Conservation (phyloP, 2,329 filamentous ascomycete genomes). For the Claviceps cyperi region DNA sequence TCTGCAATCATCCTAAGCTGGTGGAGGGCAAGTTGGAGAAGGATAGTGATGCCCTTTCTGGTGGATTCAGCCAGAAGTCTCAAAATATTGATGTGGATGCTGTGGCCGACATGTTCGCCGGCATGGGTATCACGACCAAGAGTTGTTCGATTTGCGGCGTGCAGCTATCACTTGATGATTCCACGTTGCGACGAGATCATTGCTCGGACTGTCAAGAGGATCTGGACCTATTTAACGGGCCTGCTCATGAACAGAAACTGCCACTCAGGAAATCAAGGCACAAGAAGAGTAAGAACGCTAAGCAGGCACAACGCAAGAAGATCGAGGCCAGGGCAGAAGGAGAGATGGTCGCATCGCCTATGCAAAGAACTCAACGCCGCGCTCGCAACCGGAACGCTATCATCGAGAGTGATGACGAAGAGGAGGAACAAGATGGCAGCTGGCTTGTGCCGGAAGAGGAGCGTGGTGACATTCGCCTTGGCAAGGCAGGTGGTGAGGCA, state of each 20-base stretch:
- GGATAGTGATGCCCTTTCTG: constrained; percentile 72
- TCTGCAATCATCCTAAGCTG: constrained; percentile 86
- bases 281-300: constrained; percentile 12
- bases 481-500: constrained; percentile 68
- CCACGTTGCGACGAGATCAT: constrained; percentile 25
- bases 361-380: constrained; percentile 14
- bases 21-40: constrained; percentile 74
- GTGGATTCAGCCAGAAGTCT: constrained; percentile 39
- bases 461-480: constrained; percentile 44
- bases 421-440: constrained; percentile 58
- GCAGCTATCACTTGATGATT: constrained; percentile 40
- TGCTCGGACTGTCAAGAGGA: constrained; percentile 67
- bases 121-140: constrained; percentile 62
- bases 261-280: constrained; percentile 23
- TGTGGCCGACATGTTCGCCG: constrained; percentile 74
- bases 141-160: constrained; percentile 74
- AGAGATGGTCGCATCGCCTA: constrained; percentile 10
- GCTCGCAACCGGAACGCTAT: constrained; percentile 41
- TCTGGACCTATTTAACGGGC: constrained; percentile 45
- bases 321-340: constrained; percentile 6
- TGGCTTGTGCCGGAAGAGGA: constrained; percentile 67
- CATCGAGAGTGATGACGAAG: constrained; percentile 53
- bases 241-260: constrained; percentile 25
- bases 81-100: constrained; percentile 58
- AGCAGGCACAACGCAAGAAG: constrained; percentile 21